These are phyloP conservation scores for Fusarium lateritium DNA, from an alignment of 2,329 filamentous ascomycete species.

Conservation along the genomic window DNA sequence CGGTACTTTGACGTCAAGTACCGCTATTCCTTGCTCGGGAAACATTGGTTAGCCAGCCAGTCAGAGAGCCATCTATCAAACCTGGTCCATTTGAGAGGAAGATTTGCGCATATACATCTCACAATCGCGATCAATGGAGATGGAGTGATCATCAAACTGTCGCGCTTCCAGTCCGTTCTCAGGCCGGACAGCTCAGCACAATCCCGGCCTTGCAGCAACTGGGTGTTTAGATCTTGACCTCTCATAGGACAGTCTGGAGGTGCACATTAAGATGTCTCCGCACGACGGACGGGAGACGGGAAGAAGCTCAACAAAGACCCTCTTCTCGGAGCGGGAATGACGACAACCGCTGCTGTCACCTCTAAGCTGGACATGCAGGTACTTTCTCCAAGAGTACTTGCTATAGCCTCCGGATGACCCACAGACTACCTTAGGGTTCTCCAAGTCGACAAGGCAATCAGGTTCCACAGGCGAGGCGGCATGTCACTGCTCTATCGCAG, in stretches of 20 bases:
- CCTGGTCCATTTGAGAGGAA: constrained; percentile 14
- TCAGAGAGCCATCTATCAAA: constrained; percentile 3
- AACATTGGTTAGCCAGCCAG: constrained; percentile 38
- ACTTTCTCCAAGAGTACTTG: constrained; percentile 23
- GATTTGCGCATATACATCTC: constrained; percentile 23
- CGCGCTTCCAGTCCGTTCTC: constrained; percentile 5
- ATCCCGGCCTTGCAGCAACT: constrained; percentile 10
- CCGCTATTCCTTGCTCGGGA: constrained; percentile 21
- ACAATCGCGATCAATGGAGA: constrained; percentile 31
- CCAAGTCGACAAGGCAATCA: constrained; percentile 35
- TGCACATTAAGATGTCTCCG: constrained; percentile 9
- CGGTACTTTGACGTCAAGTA: constrained; percentile 39
- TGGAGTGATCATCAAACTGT: constrained; percentile 26
- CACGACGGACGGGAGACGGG: constrained; percentile 23
- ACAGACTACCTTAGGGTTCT: constrained; percentile 24
- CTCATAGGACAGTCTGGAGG: constrained; percentile 16
- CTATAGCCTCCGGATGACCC: constrained; percentile 25
- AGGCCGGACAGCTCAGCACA: constrained; percentile 12
- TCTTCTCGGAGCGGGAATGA: constrained; percentile 29
- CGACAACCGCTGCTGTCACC: constrained; percentile 32
- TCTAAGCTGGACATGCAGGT: constrained; percentile 20
- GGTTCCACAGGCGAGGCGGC: constrained; percentile 39
- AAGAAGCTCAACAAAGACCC: constrained; percentile 14
- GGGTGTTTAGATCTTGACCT: constrained; percentile 3
- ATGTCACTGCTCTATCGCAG: constrained; percentile 42